These are phyloP conservation scores for Echria macrotheca DNA, from an alignment of 495 filamentous ascomycete genomes.

Conservation along the genomic window DNA sequence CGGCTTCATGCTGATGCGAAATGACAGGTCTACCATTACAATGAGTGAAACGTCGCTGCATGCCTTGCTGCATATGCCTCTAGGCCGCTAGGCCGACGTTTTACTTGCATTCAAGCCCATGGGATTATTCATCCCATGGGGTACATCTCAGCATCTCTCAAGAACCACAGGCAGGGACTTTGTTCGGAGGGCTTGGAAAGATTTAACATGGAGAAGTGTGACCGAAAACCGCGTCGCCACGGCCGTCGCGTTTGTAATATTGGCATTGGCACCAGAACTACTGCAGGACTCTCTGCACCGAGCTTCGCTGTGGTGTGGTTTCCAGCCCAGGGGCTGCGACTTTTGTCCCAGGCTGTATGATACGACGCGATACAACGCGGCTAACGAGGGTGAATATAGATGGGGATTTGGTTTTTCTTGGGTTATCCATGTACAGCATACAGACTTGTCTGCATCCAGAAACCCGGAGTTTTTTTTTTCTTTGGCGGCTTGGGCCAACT, in stretches of 20 bases:
- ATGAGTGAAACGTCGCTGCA: slow-evolving; percentile 55
- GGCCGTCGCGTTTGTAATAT: too few species aligned
- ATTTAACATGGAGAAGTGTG: slow-evolving; percentile 1
- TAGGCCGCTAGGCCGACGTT: too few species aligned
- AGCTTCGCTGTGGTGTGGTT: too few species aligned
- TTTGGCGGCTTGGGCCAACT: too few species aligned
- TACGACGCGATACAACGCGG: slow-evolving; percentile 3
- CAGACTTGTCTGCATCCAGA: slow-evolving; percentile 3
- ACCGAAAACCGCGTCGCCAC: too few species aligned
- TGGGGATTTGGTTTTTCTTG: not conserved
- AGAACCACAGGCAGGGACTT: slow-evolving; percentile 14
- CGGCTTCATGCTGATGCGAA: slow-evolving; percentile 22
- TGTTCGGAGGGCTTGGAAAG: slow-evolving; percentile 1
- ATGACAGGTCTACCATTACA: slow-evolving; percentile 78
- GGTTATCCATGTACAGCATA: slow-evolving; percentile 11
- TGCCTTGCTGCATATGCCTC: not conserved
- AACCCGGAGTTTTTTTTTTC: too few species aligned
- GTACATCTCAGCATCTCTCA: not conserved
- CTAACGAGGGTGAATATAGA: not conserved
- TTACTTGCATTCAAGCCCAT: too few species aligned
- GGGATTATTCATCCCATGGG: not conserved
- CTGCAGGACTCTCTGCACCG: not conserved
- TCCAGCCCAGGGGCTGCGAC: too few species aligned
- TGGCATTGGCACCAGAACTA: not conserved
- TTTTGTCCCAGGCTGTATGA: slow-evolving; percentile 8